Base-by-base conservation (phyloP, 768 basidiomycete species). In the Bullera alba region DNA sequence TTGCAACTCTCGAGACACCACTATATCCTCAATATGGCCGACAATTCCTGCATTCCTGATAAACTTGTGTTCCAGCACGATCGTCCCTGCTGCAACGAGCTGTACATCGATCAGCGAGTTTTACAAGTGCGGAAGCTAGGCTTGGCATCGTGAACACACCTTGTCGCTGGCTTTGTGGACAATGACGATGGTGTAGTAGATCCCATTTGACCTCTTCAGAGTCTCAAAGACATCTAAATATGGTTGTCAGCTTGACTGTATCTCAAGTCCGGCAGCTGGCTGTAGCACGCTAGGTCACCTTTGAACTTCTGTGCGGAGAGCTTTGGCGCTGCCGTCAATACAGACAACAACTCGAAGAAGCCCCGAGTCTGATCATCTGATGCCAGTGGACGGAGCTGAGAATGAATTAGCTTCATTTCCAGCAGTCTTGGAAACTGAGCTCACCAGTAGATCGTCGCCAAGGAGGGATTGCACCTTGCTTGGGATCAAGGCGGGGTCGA, bases 11-110 rank as follows among this genome's bases (percentile, higher is more conserved):
- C 84, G 83, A 74, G 86, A 82, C 17, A 99, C 92, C 2, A 89
- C 92, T 55, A 99, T 95, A 70, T 99, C 95, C 74, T 99, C 95
- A 56, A 99, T 91, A 67, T 99, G 95, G 0, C 92, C 95, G 14
- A 90, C 87, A 56, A 79, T 78, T 19, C 88, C 87, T n/a, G 87
- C 76, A 1, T 80, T 82, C 34, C 91, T 80, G 36, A 91, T 75
- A 78, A 97, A 96, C 76, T 99, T 97, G 75, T 85, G 85, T 75
- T 99, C 95, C 57, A 97, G 73, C 67, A 97, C 81, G 47, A 95
- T 76, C 5, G 82, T 79, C 17, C 92, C 93, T 32, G 84, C 81
- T 19, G 78, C 92, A 38, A 92, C 84, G 67, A 99, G 83, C 58
- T 76, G 73, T 6, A 26, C 14, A 27, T 10, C 22, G 5, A n/a